phyloP scores from a whole-genome alignment of 1,284 basidiomycete species.

The Ceratobasidium sp. region DNA sequence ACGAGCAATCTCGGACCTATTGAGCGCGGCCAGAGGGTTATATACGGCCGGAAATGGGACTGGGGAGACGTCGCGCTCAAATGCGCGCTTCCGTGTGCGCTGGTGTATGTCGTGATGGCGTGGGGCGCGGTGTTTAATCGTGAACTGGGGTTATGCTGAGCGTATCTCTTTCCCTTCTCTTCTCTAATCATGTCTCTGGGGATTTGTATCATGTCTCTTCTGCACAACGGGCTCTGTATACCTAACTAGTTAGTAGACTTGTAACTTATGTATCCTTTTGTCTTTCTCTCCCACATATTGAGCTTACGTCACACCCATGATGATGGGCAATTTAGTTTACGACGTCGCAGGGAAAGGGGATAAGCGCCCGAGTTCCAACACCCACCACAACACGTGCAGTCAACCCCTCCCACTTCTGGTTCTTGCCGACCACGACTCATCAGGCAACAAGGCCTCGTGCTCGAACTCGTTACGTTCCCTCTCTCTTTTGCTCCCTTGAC shows the following conservation, averaged over 20 bases:
- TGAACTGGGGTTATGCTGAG: constrained; percentile 62
- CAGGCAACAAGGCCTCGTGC: constrained; percentile 2
- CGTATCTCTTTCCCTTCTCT: neutral
- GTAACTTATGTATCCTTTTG: constrained; percentile 16
- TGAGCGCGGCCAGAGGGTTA: constrained; percentile 51
- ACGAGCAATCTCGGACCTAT: constrained; percentile 73
- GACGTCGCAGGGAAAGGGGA: neutral
- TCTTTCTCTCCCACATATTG: neutral
- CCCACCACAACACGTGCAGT: constrained; percentile 13
- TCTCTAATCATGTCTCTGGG: neutral
- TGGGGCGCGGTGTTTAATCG: constrained; percentile 71
- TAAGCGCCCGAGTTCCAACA: constrained; percentile 24
- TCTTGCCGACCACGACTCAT: constrained; percentile 8
- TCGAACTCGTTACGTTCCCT: neutral
- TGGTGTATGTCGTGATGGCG: constrained; percentile 82
- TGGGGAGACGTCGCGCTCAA: constrained; percentile 76
- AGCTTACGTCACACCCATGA: constrained; percentile 17
- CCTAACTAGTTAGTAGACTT: neutral
- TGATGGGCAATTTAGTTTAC: too few relatives aligned
- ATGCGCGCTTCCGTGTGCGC: constrained; percentile 77
- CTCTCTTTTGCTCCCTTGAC: neutral
- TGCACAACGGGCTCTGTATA: too few relatives aligned
- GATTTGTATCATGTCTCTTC: neutral
- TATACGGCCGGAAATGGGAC: constrained; percentile 69
- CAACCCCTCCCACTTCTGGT: neutral